Evolutionary conservation across 495 filamentous ascomycete species (phyloP).

Genomic region (Podospora didyma): DNA sequence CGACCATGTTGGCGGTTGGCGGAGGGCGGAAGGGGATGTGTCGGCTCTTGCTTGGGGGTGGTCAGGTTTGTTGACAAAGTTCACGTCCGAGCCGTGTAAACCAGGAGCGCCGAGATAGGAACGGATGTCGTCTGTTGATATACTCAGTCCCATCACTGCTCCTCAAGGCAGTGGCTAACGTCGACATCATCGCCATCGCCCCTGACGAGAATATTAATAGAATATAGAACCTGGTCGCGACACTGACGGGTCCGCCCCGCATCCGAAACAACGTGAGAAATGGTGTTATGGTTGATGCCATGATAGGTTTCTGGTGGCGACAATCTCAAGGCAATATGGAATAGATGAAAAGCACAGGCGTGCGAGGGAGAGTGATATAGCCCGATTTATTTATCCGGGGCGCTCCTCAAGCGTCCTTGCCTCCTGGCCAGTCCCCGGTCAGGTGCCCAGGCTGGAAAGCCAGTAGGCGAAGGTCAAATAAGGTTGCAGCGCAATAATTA

Average conservation of each 20-base stretch:
- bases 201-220: conserved; percentile 24
- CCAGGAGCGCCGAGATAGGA: background rate
- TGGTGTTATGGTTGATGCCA: conserved; percentile 14
- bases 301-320: conserved; percentile 23
- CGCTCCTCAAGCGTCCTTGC: conserved; percentile 3
- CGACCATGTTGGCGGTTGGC: conserved; percentile 23
- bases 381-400: conserved; percentile 33
- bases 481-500: conserved; percentile 26
- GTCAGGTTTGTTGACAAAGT: conserved; percentile 11
- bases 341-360: conserved; percentile 31
- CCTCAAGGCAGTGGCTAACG: background rate
- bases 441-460: conserved; percentile 13
- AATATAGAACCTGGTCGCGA: conserved; percentile 22
- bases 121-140: conserved; percentile 18
- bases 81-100: conserved; percentile 8
- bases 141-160: conserved; percentile 1
- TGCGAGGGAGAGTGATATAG: conserved; percentile 22
- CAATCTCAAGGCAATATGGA: conserved; percentile 33
- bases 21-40: background rate
- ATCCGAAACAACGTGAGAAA: conserved; percentile 11
- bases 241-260: conserved; percentile 9
- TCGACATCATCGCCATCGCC: conserved; percentile 6
- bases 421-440: conserved; percentile 12
- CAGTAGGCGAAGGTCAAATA: conserved; percentile 13
- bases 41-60: conserved; percentile 5